Conservation (phyloP, 352 stramenopile species). For the Aphanomyces astaci region DNA sequence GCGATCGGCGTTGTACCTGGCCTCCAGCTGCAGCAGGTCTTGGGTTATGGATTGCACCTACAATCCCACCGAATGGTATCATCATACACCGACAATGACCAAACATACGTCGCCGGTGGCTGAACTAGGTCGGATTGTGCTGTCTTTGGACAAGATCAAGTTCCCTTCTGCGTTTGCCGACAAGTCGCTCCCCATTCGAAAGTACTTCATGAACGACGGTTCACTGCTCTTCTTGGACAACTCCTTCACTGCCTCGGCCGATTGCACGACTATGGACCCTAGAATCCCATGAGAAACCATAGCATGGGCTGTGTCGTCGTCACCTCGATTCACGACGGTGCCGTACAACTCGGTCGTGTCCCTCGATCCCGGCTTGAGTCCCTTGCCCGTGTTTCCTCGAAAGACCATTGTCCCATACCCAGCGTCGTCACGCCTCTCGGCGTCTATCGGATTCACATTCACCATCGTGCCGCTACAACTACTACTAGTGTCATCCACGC, state of each 20-base stretch:
- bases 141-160: constrained; percentile 24
- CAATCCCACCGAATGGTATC: not conserved
- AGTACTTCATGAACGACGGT: constrained; percentile 82
- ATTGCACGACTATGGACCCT: constrained; percentile 20
- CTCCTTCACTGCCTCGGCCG: constrained; percentile 9
- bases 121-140: constrained; percentile 10
- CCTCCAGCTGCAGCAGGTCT: constrained; percentile 45
- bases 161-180: constrained; percentile 25
- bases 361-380: constrained; percentile 24
- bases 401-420: constrained; percentile 28
- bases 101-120: constrained; percentile 22
- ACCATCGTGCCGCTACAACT: constrained; percentile 43
- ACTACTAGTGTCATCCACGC: constrained; percentile 45
- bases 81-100: constrained; percentile 21
- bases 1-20: constrained; percentile 47
- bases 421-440: constrained; percentile 22
- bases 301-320: not conserved
- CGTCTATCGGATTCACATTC: constrained; percentile 49
- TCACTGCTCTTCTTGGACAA: constrained; percentile 25
- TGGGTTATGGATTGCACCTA: constrained; percentile 30
- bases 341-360: constrained; percentile 53
- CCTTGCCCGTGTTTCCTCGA: not conserved
- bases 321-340: constrained; percentile 37
- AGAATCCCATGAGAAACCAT: constrained; percentile 2
- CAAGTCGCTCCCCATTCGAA: constrained; percentile 28